These are phyloP conservation scores for Sanghuangporus weigelae DNA, from an alignment of 1,284 basidiomycete species.

Conservation along the genomic window DNA sequence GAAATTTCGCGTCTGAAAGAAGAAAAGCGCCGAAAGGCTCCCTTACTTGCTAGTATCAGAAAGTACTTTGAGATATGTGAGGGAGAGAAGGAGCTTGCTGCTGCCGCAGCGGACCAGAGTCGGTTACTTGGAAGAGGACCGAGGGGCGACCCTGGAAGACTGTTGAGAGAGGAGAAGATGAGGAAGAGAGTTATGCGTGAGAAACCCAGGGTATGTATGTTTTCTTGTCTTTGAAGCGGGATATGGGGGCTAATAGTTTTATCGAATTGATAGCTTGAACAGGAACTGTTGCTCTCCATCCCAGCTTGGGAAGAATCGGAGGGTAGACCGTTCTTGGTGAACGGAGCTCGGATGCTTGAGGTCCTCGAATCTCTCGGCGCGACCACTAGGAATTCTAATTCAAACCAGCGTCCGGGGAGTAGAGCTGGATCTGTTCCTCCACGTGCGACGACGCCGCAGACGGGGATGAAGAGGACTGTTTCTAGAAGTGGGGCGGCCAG, in stretches of 20 bases:
- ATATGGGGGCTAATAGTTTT: too few relatives aligned
- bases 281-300: constrained; percentile 75
- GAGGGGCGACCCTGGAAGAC: constrained; percentile 61
- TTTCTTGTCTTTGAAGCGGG: too few relatives aligned
- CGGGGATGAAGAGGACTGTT: constrained; percentile 15
- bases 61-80: constrained; percentile 91
- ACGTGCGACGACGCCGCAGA: constrained; percentile 54
- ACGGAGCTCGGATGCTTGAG: constrained; percentile 80
- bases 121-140: constrained; percentile 74
- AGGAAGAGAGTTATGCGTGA: constrained; percentile 91
- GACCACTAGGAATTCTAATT: constrained; percentile 56
- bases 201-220: constrained; percentile 79
- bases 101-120: constrained; percentile 73
- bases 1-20: constrained; percentile 79
- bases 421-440: constrained; percentile 50
- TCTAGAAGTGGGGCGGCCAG: background rate
- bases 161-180: constrained; percentile 96
- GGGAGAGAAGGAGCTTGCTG: constrained; percentile 85
- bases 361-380: constrained; percentile 63
- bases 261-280: constrained; percentile 62
- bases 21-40: constrained; percentile 73
- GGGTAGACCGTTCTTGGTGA: constrained; percentile 76
- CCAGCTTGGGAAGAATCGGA: constrained; percentile 86
- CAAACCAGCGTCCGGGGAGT: constrained; percentile 46
- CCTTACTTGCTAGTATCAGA: constrained; percentile 72